These are phyloP conservation scores for Trichoderma citrinoviride DNA, from an alignment of 2,329 filamentous ascomycete species.

Conservation along the genomic window DNA sequence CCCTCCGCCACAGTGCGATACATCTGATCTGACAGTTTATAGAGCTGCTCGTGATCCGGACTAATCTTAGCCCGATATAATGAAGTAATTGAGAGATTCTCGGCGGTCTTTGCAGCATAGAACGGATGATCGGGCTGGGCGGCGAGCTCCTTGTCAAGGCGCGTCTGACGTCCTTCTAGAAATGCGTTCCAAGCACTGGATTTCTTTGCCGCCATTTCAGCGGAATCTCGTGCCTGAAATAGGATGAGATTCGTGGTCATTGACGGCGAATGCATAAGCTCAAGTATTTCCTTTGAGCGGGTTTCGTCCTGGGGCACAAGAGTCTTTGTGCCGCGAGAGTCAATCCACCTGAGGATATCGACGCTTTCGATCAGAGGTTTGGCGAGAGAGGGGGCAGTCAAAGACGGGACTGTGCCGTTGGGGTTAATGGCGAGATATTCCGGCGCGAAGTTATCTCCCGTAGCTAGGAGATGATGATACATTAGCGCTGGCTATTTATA, in stretches of 20 bases:
- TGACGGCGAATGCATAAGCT: conserved; percentile 22
- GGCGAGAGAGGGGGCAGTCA: conserved; percentile 23
- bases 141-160: conserved; percentile 22
- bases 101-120: conserved; percentile 23
- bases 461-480: neutral
- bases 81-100: conserved; percentile 19
- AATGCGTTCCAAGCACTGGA: neutral
- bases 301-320: neutral
- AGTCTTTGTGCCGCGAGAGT: conserved; percentile 5
- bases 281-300: conserved; percentile 20
- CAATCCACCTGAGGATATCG: conserved; percentile 25
- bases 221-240: conserved; percentile 20
- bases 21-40: neutral
- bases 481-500: neutral
- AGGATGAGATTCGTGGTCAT: conserved; percentile 25
- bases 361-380: conserved; percentile 23
- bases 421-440: conserved; percentile 26
- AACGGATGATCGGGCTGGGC: conserved; percentile 24
- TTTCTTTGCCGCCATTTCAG: conserved; percentile 18
- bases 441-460: conserved; percentile 25
- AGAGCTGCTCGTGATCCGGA: conserved; percentile 16
- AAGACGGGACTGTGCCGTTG: conserved; percentile 24
- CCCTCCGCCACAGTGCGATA: conserved; percentile 23
- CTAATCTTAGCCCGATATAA: conserved; percentile 19
- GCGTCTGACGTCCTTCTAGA: conserved; percentile 22